Conservation (phyloP, 306 rosid genomes). For the Carpinus fangiana region DNA sequence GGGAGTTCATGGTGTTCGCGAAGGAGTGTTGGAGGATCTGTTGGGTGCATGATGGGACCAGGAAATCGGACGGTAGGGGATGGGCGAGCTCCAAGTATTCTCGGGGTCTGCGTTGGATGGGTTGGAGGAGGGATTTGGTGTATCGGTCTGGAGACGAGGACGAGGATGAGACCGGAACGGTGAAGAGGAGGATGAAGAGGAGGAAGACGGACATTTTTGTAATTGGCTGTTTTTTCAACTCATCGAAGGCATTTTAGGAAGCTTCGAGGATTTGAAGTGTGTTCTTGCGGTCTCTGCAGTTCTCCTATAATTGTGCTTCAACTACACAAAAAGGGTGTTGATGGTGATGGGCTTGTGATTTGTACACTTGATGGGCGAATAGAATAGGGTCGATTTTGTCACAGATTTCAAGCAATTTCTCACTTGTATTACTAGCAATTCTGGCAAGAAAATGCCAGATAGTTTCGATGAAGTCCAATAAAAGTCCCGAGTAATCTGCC, state of each 20-base stretch:
- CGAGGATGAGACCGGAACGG: slow-evolving; percentile 16
- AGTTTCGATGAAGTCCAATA: too few species aligned
- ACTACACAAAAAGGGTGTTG: not conserved
- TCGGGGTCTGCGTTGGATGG: slow-evolving; percentile 1
- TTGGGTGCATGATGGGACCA: slow-evolving; percentile 56
- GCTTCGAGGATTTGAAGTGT: not conserved
- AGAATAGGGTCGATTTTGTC: not conserved
- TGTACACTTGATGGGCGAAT: not conserved
- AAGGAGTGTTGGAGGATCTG: slow-evolving; percentile 60
- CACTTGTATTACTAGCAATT: too few species aligned
- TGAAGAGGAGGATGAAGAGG: slow-evolving; percentile 4
- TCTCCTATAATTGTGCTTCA: not conserved
- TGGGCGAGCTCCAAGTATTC: slow-evolving; percentile 61
- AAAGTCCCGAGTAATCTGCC: too few species aligned
- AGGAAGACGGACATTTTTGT: slow-evolving; percentile 30
- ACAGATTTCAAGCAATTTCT: not conserved
- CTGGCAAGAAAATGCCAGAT: too few species aligned
- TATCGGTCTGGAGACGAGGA: slow-evolving; percentile 44
- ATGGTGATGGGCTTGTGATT: not conserved
- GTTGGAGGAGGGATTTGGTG: slow-evolving; percentile 22
- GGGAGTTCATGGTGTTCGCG: slow-evolving; percentile 61
- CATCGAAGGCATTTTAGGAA: not conserved
- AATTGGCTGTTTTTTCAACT: not conserved
- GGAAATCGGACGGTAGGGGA: slow-evolving; percentile 46
- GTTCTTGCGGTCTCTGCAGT: not conserved